Conservation (phyloP, 495 filamentous ascomycete genomes). For the Podospora pseudopauciseta region DNA sequence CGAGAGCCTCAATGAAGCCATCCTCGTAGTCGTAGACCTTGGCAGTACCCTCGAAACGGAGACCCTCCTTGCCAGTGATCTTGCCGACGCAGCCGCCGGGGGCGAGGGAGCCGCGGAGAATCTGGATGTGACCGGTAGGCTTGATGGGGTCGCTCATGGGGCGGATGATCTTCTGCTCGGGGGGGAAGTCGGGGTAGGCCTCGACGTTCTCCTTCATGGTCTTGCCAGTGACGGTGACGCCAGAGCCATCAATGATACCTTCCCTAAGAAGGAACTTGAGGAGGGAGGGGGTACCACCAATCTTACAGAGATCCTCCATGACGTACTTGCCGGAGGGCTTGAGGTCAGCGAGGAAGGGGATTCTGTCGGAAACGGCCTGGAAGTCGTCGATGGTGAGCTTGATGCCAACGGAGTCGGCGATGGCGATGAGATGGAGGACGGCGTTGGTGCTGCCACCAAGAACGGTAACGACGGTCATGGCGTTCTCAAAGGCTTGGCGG, state of each 20-base stretch:
- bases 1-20: conserved; percentile 71
- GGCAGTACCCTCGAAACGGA: conserved; percentile 81
- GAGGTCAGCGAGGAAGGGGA: conserved; percentile 89
- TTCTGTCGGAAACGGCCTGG: conserved; percentile 87
- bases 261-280: conserved; percentile 90
- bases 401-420: conserved; percentile 89
- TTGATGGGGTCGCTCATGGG: conserved; percentile 92
- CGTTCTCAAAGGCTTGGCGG: conserved; percentile 88
- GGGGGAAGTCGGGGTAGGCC: conserved; percentile 70
- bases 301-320: conserved; percentile 83
- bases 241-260: conserved; percentile 79
- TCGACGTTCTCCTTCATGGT: conserved; percentile 89
- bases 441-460: conserved; percentile 96
- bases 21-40: conserved; percentile 85
- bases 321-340: conserved; percentile 98
- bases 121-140: conserved; percentile 91
- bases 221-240: conserved; percentile 92
- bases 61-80: conserved; percentile 97
- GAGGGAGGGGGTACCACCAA: conserved; percentile 87
- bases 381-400: conserved; percentile 97
- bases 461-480: conserved; percentile 93
- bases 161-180: conserved; percentile 85
- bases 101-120: conserved; percentile 84
- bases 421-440: conserved; percentile 93
- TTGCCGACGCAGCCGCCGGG: conserved; percentile 93